These are phyloP conservation scores for Letharia lupina DNA, from an alignment of 495 filamentous ascomycete species.

Conservation along the genomic window DNA sequence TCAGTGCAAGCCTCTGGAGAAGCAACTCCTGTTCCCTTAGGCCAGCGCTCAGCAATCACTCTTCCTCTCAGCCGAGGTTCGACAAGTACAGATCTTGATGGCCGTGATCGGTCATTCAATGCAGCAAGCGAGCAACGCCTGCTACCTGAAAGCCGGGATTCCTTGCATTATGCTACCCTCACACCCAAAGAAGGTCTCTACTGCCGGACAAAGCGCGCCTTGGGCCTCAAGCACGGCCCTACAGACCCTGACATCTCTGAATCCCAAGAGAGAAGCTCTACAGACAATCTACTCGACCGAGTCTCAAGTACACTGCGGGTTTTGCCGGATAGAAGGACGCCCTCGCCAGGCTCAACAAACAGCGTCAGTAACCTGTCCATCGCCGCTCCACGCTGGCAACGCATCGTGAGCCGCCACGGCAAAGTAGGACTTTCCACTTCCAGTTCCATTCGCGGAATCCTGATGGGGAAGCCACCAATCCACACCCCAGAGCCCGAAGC, in stretches of 20 bases:
- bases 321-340: slow-evolving; percentile 5
- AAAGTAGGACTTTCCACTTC: slow-evolving; percentile 16
- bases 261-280: background rate
- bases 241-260: background rate
- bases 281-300: slow-evolving; percentile 15
- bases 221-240: slow-evolving; percentile 17
- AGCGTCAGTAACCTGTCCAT: slow-evolving; percentile 22
- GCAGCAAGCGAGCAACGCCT: slow-evolving; percentile 2
- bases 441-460: slow-evolving; percentile 21
- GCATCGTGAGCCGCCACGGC: slow-evolving; percentile 4
- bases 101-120: background rate
- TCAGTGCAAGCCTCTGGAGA: background rate
- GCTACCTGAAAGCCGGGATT: background rate
- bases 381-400: slow-evolving; percentile 15
- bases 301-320: slow-evolving; percentile 17
- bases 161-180: background rate
- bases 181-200: slow-evolving; percentile 21
- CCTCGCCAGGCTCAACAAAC: slow-evolving; percentile 4
- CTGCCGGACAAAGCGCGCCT: slow-evolving; percentile 21
- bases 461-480: slow-evolving; percentile 19
- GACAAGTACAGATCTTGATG: background rate
- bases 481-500: slow-evolving; percentile 18
- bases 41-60: background rate
- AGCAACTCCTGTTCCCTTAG: background rate
- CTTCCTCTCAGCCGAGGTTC: background rate